These are phyloP conservation scores for Apiotrichum montevideense DNA, from an alignment of 1,284 basidiomycete genomes.

Conservation along the genomic window DNA sequence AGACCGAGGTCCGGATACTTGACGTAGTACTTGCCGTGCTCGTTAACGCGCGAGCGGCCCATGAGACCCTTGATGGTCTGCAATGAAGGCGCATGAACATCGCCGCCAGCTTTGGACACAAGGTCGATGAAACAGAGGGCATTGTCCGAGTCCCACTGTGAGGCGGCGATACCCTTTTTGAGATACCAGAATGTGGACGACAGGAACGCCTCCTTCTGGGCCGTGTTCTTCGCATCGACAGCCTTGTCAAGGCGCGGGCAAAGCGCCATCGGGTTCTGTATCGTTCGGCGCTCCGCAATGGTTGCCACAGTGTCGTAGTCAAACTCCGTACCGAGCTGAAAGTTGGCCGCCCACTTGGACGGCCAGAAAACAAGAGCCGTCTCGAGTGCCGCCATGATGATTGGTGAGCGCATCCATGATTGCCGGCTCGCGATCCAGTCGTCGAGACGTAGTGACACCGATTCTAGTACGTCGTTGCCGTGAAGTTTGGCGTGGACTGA, in stretches of 20 bases:
- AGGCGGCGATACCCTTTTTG: slow-evolving; percentile 62
- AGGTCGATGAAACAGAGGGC: slow-evolving; percentile 68
- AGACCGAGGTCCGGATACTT: background rate
- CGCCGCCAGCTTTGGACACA: slow-evolving; percentile 48
- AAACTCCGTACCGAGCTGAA: slow-evolving; percentile 3
- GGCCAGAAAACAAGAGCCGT: slow-evolving; percentile 31
- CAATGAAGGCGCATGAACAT: slow-evolving; percentile 48
- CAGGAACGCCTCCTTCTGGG: slow-evolving; percentile 16
- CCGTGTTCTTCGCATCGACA: background rate
- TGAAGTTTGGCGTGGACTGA: slow-evolving; percentile 5
- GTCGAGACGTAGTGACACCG: slow-evolving; percentile 1
- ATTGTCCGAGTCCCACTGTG: slow-evolving; percentile 58
- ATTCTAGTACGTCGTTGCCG: background rate
- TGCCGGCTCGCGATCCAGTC: slow-evolving; percentile 2
- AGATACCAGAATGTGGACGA: slow-evolving; percentile 68
- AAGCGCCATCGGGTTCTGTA: slow-evolving; percentile 19
- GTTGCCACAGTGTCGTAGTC: slow-evolving; percentile 12
- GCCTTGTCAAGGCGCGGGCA: slow-evolving; percentile 8
- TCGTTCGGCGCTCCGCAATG: slow-evolving; percentile 4
- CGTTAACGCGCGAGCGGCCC: slow-evolving; percentile 1
- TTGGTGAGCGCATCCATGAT: slow-evolving; percentile 11
- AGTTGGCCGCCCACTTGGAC: slow-evolving; percentile 7
- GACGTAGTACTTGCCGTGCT: background rate
- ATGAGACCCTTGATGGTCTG: slow-evolving; percentile 20
- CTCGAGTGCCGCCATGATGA: slow-evolving; percentile 12